A percentile compares a stretch with the other conserved stretches of the same genome.
Evolutionary conservation across 148 eudicot species (phyloP).

Genomic region (Bassia scoparia): DNA sequence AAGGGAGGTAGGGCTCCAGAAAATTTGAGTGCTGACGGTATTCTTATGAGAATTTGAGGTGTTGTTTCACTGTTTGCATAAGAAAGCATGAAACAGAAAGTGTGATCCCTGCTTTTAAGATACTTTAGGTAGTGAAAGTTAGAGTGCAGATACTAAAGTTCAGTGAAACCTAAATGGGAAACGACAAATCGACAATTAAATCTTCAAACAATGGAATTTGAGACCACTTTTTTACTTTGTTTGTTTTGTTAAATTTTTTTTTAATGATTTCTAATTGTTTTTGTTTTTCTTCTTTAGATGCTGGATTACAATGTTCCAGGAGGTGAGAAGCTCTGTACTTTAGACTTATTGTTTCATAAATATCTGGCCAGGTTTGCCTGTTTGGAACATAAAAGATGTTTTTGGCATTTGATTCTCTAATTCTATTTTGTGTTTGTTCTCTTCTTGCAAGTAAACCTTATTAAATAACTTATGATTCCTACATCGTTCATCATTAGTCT

Average conservation of each 20-base stretch:
- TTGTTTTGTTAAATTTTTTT: neutral
- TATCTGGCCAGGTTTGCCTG: conserved; percentile 18
- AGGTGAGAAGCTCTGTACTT: conserved; percentile 39
- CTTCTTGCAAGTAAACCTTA: neutral
- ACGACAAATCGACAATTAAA: too few relatives aligned
- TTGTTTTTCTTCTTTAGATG: conserved; percentile 48
- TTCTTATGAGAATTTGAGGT: neutral
- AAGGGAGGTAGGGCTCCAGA: neutral
- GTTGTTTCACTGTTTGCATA: neutral
- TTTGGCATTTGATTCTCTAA: conserved; percentile 13
- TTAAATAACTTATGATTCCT: neutral
- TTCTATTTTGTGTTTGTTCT: too few relatives aligned
- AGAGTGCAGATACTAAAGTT: too few relatives aligned
- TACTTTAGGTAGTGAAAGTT: neutral
- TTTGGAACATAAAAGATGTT: too few relatives aligned
- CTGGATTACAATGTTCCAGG: conserved; percentile 94
- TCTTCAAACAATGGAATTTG: neutral
- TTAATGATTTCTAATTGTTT: conserved; percentile 1
- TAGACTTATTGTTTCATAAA: neutral
- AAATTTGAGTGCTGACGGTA: neutral
- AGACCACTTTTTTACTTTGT: neutral
- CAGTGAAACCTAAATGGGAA: too few relatives aligned
- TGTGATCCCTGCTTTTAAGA: neutral
- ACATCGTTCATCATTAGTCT: neutral
- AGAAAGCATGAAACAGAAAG: neutral